Percentiles rank a stretch among this genome's conserved stretches.
Conservation (phyloP, 164 flowering plant genomes). For the Vitis cinerea region DNA sequence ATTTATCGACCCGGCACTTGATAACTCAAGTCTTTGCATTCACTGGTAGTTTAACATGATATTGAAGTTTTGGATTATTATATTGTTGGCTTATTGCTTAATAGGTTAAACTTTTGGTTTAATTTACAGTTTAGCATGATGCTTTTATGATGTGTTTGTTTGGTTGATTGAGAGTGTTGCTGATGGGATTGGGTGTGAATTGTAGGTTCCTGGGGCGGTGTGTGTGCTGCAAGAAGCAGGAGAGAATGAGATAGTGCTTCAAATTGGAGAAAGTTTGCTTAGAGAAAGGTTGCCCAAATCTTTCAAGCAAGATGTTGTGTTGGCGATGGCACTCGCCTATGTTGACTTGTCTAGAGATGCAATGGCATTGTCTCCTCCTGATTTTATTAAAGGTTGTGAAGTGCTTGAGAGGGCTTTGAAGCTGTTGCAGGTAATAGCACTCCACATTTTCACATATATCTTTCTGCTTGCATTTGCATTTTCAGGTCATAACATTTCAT, state of each 20-base stretch:
- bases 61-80: too few relatives aligned
- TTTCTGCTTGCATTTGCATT: too few relatives aligned
- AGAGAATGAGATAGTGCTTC: slow-evolving; percentile 66
- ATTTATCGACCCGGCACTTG: too few relatives aligned
- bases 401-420: slow-evolving; percentile 85
- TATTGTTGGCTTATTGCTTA: too few relatives aligned
- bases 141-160: neutral
- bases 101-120: too few relatives aligned
- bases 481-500: too few relatives aligned
- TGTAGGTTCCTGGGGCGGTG: slow-evolving; percentile 86
- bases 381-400: slow-evolving; percentile 74
- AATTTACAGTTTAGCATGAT: neutral
- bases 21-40: too few relatives aligned
- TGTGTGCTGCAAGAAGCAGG: slow-evolving; percentile 91
- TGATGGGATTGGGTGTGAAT: neutral
- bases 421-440: slow-evolving; percentile 67
- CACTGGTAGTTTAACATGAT: too few relatives aligned
- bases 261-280: slow-evolving; percentile 65
- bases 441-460: neutral
- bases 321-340: slow-evolving; percentile 88
- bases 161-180: neutral
- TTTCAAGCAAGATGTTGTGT: slow-evolving; percentile 85
- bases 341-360: slow-evolving; percentile 93
- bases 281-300: slow-evolving; percentile 77
- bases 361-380: slow-evolving; percentile 83